Conservation (phyloP, 2,329 filamentous ascomycete genomes). For the Paecilomyces dactylethromorphus region DNA sequence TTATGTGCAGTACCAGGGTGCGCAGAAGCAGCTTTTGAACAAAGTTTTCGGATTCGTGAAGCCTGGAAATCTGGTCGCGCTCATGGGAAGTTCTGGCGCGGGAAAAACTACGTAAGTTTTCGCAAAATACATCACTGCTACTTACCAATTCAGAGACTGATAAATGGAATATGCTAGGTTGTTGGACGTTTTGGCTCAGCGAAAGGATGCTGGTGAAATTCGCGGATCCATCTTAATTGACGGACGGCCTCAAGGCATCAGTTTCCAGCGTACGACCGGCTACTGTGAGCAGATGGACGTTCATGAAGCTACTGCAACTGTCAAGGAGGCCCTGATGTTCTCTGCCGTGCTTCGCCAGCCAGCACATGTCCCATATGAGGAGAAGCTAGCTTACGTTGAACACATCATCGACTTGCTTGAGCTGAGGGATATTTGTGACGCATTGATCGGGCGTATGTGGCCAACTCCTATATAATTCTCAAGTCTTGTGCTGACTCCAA, state of each 20-base stretch:
- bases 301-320: slow-evolving; percentile 57
- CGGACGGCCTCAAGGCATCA: slow-evolving; percentile 32
- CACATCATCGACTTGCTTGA: slow-evolving; percentile 60
- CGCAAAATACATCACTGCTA: not conserved
- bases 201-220: slow-evolving; percentile 38
- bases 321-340: slow-evolving; percentile 58
- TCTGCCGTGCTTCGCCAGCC: slow-evolving; percentile 58
- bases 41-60: slow-evolving; percentile 65
- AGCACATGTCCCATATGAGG: slow-evolving; percentile 44
- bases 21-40: slow-evolving; percentile 46
- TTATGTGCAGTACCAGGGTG: slow-evolving; percentile 41
- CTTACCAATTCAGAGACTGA: not conserved
- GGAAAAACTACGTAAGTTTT: slow-evolving; percentile 36
- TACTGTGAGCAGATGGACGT: slow-evolving; percentile 59
- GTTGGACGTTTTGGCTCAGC: slow-evolving; percentile 37
- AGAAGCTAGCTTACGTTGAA: slow-evolving; percentile 61
- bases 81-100: slow-evolving; percentile 80
- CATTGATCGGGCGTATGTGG: slow-evolving; percentile 49
- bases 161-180: slow-evolving; percentile 19
- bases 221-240: slow-evolving; percentile 38
- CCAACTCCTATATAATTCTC: not conserved
- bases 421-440: slow-evolving; percentile 56
- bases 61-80: slow-evolving; percentile 66
- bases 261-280: slow-evolving; percentile 46
- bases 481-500: not conserved